Percentiles rank a stretch among this genome's conserved stretches.
Evolutionary conservation across 805 yeast species (phyloP).

Genomic region (Cyberlindnera misumaiensis): DNA sequence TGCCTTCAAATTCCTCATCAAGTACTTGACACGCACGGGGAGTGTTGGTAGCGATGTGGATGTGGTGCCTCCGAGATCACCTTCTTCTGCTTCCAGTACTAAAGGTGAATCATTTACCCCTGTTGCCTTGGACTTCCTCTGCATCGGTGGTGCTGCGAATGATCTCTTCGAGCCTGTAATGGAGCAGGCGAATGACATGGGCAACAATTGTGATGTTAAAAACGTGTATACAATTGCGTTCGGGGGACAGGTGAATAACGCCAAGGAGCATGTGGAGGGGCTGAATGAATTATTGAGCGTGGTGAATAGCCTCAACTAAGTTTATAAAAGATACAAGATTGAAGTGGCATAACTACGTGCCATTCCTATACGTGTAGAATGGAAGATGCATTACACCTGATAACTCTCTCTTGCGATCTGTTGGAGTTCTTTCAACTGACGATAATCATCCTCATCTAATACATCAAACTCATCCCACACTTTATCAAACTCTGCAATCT

Average conservation of each 20-base stretch:
- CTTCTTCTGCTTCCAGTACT: slow-evolving; percentile 2
- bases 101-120: not conserved
- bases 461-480: slow-evolving; percentile 31
- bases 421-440: slow-evolving; percentile 48
- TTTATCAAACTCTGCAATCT: slow-evolving; percentile 43
- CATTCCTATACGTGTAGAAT: too few relatives aligned
- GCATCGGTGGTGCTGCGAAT: slow-evolving; percentile 60
- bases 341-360: too few relatives aligned
- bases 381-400: slow-evolving; percentile 14
- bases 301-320: slow-evolving; percentile 22
- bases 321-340: too few relatives aligned
- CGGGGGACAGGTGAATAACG: slow-evolving; percentile 42
- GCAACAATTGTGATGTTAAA: slow-evolving; percentile 27
- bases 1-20: slow-evolving; percentile 48
- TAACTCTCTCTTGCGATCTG: slow-evolving; percentile 48
- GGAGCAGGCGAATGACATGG: slow-evolving; percentile 42
- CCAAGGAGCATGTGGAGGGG: slow-evolving; percentile 60
- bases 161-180: slow-evolving; percentile 65
- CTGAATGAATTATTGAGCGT: slow-evolving; percentile 60
- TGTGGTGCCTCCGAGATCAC: slow-evolving; percentile 24
- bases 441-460: slow-evolving; percentile 40
- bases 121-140: slow-evolving; percentile 32
- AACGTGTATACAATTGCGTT: slow-evolving; percentile 56
- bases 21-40: slow-evolving; percentile 26
- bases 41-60: slow-evolving; percentile 16